These are phyloP conservation scores for Verticillium zaregamsianum DNA, from an alignment of 2,329 filamentous ascomycete genomes.

Conservation along the genomic window DNA sequence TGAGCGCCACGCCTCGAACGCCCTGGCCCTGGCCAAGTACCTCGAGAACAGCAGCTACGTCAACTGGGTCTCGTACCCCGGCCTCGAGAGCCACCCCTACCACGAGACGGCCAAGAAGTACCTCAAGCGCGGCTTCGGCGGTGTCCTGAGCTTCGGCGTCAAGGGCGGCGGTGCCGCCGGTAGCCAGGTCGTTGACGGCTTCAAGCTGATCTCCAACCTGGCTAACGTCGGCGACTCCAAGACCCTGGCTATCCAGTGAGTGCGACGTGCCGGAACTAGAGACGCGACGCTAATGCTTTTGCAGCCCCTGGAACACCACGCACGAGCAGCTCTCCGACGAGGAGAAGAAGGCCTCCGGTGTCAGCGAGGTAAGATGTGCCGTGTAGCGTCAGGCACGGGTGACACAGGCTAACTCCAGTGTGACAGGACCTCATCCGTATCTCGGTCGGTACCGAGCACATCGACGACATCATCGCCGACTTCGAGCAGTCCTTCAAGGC, in stretches of 20 bases:
- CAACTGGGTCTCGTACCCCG: constrained; percentile 91
- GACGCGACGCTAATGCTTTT: background rate
- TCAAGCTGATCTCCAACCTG: constrained; percentile 92
- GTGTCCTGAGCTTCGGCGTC: constrained; percentile 89
- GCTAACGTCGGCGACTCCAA: constrained; percentile 97
- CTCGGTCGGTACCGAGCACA: constrained; percentile 92
- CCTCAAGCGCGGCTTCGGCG: constrained; percentile 77
- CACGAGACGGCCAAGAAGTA: constrained; percentile 84
- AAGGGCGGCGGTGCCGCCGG: constrained; percentile 84
- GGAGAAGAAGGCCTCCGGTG: constrained; percentile 76
- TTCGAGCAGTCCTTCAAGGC: constrained; percentile 86
- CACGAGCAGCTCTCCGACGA: constrained; percentile 86
- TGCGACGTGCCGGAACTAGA: background rate
- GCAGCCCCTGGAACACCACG: constrained; percentile 80
- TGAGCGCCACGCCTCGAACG: constrained; percentile 83
- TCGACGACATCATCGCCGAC: constrained; percentile 94
- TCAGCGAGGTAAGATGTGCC: constrained; percentile 61
- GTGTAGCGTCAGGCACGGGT: background rate
- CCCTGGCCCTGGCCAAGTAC: constrained; percentile 74
- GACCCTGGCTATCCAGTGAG: constrained; percentile 79
- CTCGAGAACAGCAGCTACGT: constrained; percentile 81
- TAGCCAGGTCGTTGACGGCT: constrained; percentile 83
- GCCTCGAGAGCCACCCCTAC: constrained; percentile 74
- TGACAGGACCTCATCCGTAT: constrained; percentile 82
- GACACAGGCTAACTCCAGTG: background rate